Evolutionary conservation across 140 eudicot species (phyloP).

Genomic region (Erigeron philadelphicus): DNA sequence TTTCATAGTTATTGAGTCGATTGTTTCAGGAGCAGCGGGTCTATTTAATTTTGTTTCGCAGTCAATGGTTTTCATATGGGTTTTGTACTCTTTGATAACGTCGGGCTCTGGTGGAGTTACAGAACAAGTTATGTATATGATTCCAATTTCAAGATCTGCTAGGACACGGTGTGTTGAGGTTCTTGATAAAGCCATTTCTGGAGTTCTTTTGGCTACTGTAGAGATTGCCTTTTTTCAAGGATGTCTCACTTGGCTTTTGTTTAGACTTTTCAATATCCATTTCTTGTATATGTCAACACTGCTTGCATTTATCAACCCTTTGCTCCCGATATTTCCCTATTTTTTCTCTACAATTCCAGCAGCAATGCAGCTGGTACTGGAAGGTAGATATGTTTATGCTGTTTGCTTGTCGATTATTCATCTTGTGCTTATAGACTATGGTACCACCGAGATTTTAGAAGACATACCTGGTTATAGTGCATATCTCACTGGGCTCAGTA

Average conservation of each 20-base stretch:
- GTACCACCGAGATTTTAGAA: conserved; percentile 66
- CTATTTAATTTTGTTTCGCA: conserved; percentile 70
- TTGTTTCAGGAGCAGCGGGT: conserved; percentile 81
- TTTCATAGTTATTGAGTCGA: conserved; percentile 47
- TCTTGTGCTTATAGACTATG: conserved; percentile 72
- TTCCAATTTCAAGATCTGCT: conserved; percentile 64
- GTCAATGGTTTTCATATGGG: conserved; percentile 79
- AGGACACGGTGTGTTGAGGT: conserved; percentile 78
- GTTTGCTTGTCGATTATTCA: conserved; percentile 56
- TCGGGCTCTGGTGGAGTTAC: conserved; percentile 89
- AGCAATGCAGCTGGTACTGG: conserved; percentile 65
- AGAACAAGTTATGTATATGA: conserved; percentile 67
- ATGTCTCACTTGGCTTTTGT: conserved; percentile 91
- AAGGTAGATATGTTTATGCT: conserved; percentile 71
- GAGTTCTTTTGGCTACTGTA: conserved; percentile 77
- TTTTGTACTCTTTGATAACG: conserved; percentile 78
- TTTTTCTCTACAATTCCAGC: conserved; percentile 86
- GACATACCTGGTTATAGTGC: conserved; percentile 78
- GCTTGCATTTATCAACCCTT: conserved; percentile 70
- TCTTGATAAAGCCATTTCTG: conserved; percentile 85
- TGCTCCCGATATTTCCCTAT: conserved; percentile 69
- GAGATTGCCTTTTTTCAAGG: conserved; percentile 90
- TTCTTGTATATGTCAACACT: conserved; percentile 81
- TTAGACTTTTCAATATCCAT: conserved; percentile 71
- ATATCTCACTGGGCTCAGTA: conserved; percentile 90